Conservation (phyloP, 2,329 filamentous ascomycete species). For the Colletotrichum eremochloae region DNA sequence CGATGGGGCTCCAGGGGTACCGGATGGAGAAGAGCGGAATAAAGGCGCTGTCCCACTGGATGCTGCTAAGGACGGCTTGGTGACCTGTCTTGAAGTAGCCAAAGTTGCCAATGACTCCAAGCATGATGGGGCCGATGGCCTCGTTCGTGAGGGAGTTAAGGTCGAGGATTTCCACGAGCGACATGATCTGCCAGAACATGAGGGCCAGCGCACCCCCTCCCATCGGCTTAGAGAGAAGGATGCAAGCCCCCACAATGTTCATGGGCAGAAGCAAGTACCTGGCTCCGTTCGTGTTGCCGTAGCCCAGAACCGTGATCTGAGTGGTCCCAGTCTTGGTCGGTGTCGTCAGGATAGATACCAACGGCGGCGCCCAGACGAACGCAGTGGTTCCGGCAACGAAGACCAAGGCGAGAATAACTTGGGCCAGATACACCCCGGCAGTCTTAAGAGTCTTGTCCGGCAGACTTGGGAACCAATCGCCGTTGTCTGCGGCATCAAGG, state of each 20-base stretch:
- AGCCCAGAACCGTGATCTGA: conserved; percentile 86
- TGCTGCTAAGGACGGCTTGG: conserved; percentile 86
- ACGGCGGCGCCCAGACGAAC: conserved; percentile 88
- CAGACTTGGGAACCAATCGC: conserved; percentile 77
- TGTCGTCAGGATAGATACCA: conserved; percentile 77
- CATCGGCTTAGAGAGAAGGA: conserved; percentile 94
- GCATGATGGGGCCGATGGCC: conserved; percentile 84
- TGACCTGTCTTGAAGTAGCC: conserved; percentile 99
- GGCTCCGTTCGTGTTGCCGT: conserved; percentile 92
- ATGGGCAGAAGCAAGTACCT: conserved; percentile 88
- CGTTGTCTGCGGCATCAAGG: conserved; percentile 89
- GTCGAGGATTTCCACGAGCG: conserved; percentile 75
- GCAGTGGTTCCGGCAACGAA: conserved; percentile 87
- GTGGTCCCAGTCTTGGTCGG: conserved; percentile 59
- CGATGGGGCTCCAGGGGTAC: conserved; percentile 90
- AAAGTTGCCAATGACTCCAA: conserved; percentile 91
- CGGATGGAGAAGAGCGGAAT: conserved; percentile 85
- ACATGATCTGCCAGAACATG: conserved; percentile 89
- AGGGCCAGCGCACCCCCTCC: conserved; percentile 86
- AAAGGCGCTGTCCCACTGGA: conserved; percentile 97
- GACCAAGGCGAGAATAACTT: conserved; percentile 82
- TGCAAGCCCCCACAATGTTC: conserved; percentile 81
- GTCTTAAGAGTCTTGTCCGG: conserved; percentile 77
- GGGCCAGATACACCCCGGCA: conserved; percentile 81
- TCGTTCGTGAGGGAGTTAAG: conserved; percentile 72